Conservation (phyloP, 2,329 filamentous ascomycete species). For the Cladosporium oxysporum region DNA sequence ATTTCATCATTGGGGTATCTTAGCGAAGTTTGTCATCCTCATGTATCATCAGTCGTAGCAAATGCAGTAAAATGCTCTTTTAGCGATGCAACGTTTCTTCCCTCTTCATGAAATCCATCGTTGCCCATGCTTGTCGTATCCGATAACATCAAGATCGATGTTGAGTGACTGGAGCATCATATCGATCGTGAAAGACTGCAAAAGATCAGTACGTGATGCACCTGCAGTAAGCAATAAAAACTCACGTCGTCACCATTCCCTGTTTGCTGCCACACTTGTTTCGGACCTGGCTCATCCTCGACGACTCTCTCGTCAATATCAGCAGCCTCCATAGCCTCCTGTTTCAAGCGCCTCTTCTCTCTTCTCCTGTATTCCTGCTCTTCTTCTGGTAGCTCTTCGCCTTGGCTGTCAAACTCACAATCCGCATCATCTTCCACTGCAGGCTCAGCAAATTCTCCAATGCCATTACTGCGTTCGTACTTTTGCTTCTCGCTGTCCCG, state of each 20-base stretch:
- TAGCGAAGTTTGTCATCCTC: neutral
- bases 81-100: neutral
- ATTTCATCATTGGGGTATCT: slow-evolving; percentile 14
- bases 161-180: slow-evolving; percentile 69
- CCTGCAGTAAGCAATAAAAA: neutral
- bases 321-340: slow-evolving; percentile 44
- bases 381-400: slow-evolving; percentile 37
- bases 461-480: slow-evolving; percentile 32
- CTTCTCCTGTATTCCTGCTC: slow-evolving; percentile 50
- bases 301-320: slow-evolving; percentile 37
- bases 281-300: slow-evolving; percentile 39
- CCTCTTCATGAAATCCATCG: slow-evolving; percentile 56
- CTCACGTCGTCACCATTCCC: slow-evolving; percentile 45
- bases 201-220: slow-evolving; percentile 10
- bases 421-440: slow-evolving; percentile 40
- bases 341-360: slow-evolving; percentile 53
- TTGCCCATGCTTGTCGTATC: slow-evolving; percentile 60
- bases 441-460: slow-evolving; percentile 36
- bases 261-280: slow-evolving; percentile 33
- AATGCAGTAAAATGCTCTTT: neutral
- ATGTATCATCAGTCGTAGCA: slow-evolving; percentile 9
- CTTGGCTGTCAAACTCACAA: slow-evolving; percentile 38
- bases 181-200: slow-evolving; percentile 66
- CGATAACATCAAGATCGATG: slow-evolving; percentile 63
- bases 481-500: slow-evolving; percentile 41